Evolutionary conservation across 2,329 filamentous ascomycete genomes (phyloP), one percentile per base, ranked within the genome.

Genomic region (Clarireedia hainanense): DNA sequence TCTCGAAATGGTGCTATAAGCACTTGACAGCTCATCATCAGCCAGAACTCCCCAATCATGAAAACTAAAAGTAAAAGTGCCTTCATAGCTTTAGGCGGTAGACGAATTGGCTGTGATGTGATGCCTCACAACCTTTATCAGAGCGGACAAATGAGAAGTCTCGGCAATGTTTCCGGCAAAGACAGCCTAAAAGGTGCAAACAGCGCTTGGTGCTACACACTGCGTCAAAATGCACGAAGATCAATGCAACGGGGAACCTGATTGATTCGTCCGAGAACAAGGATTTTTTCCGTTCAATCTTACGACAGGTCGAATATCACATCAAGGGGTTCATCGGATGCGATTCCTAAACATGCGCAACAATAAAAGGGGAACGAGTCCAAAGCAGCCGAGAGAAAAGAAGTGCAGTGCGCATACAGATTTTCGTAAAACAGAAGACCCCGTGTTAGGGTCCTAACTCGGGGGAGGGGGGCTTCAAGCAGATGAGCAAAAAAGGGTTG

Each of bases 201-300:
- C 17, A 43, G 26, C 26, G 52, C 46, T 50, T 55, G 26, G 37
- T 34, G n/a, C 42, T 24, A 46, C 52, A 26, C 49, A 30, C 42
- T 45, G 52, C 52, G n/a, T 54, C 45, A 42, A 50, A 55, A 40
- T 55, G 52, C 52, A 55, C 20, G 52, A 43, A 55, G 52, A 55
- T 55, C 46, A 55, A 55, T 55, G 46, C 52, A 50, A 50, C 52
- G 52, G 52, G 52, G 46, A 55, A 37, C 26, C 34, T 26, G 20
- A 50, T 50, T 55, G 52, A 39, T 43, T 50, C 42, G 46, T 49
- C 52, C 46, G 52, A 27, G 34, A 27, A 20, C 52, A 55, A 24
- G 52, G 46, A 47, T 36, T 24, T 24, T 26, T 48, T 37, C 40
- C 50, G 24, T 24, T 15, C 45, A 54, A 54, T 54, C 45, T 54